Evolutionary conservation across 1,284 basidiomycete genomes (phyloP).

Genomic region (Microbotryum scabiosae): DNA sequence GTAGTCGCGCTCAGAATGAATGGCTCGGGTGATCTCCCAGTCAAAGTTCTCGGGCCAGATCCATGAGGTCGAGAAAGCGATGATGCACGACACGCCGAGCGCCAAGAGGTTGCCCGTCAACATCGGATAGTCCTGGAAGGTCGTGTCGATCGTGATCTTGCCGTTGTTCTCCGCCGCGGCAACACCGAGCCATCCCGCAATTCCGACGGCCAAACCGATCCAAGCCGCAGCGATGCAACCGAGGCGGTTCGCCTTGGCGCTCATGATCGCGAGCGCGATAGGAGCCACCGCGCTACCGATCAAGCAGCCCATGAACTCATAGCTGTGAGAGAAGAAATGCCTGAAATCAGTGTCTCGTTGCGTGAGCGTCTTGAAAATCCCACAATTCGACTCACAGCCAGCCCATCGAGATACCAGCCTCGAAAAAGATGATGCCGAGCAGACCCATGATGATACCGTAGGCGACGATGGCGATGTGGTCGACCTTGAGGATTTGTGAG

Average conservation of each 20-base stretch:
- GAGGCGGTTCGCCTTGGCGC: constrained; percentile 71
- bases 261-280: constrained; percentile 49
- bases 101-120: constrained; percentile 20
- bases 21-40: constrained; percentile 64
- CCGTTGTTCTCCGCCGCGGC: constrained; percentile 61
- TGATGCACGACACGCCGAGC: constrained; percentile 63
- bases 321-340: neutral
- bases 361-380: neutral
- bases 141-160: constrained; percentile 58
- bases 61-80: constrained; percentile 57
- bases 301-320: constrained; percentile 42
- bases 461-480: constrained; percentile 38
- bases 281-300: constrained; percentile 62
- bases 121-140: constrained; percentile 38
- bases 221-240: constrained; percentile 67
- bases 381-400: constrained; percentile 44
- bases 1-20: constrained; percentile 24
- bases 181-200: constrained; percentile 76
- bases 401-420: constrained; percentile 81
- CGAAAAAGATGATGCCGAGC: constrained; percentile 76
- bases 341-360: neutral
- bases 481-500: constrained; percentile 51
- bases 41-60: constrained; percentile 70
- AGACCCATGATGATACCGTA: constrained; percentile 72
- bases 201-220: constrained; percentile 59